A percentile compares a stretch with the other conserved stretches of the same genome.
Conservation (phyloP, 148 eudicot genomes). For the Drosera capensis region DNA sequence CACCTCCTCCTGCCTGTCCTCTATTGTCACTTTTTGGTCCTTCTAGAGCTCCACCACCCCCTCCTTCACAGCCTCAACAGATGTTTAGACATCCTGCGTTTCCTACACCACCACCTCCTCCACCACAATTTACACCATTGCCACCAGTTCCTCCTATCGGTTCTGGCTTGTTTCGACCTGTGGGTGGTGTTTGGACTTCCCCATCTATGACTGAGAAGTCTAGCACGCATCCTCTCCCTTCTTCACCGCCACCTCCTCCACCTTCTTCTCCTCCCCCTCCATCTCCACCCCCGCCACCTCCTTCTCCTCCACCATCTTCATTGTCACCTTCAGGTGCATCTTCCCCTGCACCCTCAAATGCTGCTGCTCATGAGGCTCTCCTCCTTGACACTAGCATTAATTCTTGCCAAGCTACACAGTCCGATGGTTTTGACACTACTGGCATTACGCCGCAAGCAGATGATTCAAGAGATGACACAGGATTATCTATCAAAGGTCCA, state of each 20-base stretch:
- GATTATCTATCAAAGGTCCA: slow-evolving; percentile 1
- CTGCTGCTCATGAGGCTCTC: slow-evolving; percentile 6
- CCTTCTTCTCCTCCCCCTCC: slow-evolving; percentile 22
- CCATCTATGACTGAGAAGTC: slow-evolving; percentile 13
- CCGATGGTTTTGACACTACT: slow-evolving; percentile 8
- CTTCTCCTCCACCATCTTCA: too few relatives aligned
- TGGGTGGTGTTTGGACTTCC: too few relatives aligned
- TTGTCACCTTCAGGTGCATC: neutral
- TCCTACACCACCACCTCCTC: slow-evolving; percentile 24
- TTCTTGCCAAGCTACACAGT: slow-evolving; percentile 9
- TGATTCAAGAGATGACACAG: slow-evolving; percentile 2
- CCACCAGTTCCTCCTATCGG: too few relatives aligned
- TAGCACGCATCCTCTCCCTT: slow-evolving; percentile 12
- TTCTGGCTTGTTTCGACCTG: slow-evolving; percentile 17
- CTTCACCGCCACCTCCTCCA: slow-evolving; percentile 39
- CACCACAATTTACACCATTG: slow-evolving; percentile 17
- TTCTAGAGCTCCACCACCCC: slow-evolving; percentile 11
- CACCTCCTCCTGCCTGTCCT: slow-evolving; percentile 16
- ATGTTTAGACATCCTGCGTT: slow-evolving; percentile 16
- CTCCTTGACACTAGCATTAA: slow-evolving; percentile 9
- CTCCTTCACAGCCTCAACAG: slow-evolving; percentile 18
- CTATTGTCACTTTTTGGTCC: slow-evolving; percentile 15
- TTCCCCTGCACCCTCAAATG: slow-evolving; percentile 7
- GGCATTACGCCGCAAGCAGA: neutral
- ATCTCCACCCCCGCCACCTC: slow-evolving; percentile 17